These are phyloP conservation scores for Colletotrichum sp. DNA, from an alignment of 2,329 filamentous ascomycete genomes.

Conservation along the genomic window DNA sequence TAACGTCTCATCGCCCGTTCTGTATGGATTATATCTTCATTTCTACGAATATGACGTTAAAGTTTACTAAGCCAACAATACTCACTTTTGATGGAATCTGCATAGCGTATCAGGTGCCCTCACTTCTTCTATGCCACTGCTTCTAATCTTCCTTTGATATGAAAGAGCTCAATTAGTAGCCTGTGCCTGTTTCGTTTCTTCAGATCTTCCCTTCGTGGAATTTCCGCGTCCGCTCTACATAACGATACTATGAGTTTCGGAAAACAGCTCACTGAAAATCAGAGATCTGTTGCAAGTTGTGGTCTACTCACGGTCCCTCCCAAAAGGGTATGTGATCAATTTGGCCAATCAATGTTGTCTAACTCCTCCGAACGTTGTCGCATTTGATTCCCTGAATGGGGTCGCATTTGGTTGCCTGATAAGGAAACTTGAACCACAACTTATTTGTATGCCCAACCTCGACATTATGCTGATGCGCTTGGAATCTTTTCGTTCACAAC, in stretches of 20 bases:
- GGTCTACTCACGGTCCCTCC: not conserved
- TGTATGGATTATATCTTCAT: not conserved
- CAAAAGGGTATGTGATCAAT: not conserved
- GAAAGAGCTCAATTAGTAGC: too few species aligned
- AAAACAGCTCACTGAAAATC: not conserved
- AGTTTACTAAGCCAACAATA: too few species aligned
- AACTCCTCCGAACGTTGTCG: not conserved
- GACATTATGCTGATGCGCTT: not conserved
- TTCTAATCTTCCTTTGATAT: too few species aligned
- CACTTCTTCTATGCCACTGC: too few species aligned
- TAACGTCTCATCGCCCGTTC: too few species aligned
- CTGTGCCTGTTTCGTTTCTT: not conserved
- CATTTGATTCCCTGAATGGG: too few species aligned
- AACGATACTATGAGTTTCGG: rapidly evolving
- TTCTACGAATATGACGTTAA: not conserved
- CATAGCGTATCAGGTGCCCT: too few species aligned
- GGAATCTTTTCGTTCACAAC: not conserved
- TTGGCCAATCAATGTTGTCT: not conserved
- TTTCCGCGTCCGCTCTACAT: not conserved
- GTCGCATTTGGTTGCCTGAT: too few species aligned
- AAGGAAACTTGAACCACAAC: not conserved
- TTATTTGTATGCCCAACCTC: not conserved
- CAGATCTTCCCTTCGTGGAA: not conserved
- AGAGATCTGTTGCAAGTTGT: not conserved
- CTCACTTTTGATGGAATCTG: too few species aligned